These are phyloP conservation scores for Paraconiothyrium sp. DNA, from an alignment of 2,329 filamentous ascomycete genomes.

Conservation along the genomic window DNA sequence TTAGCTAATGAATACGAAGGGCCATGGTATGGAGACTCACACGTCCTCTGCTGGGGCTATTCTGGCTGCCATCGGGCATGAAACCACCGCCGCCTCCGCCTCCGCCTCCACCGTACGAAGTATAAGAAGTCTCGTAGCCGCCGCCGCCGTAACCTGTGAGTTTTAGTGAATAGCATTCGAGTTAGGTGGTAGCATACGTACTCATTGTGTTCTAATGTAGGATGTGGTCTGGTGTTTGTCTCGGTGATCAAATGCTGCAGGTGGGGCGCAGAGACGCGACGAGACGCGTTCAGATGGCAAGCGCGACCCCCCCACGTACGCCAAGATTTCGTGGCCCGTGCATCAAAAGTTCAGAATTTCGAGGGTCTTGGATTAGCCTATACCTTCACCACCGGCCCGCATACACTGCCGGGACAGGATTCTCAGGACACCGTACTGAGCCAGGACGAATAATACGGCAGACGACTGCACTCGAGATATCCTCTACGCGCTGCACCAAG, in stretches of 20 bases:
- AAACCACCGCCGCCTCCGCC: constrained; percentile 70
- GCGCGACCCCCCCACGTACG: constrained; percentile 39
- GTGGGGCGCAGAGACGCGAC: constrained; percentile 26
- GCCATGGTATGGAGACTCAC: constrained; percentile 19
- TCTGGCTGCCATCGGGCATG: constrained; percentile 61
- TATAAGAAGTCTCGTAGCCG: constrained; percentile 60
- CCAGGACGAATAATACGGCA: constrained; percentile 16
- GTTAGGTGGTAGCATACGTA: constrained; percentile 16
- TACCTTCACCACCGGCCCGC: background rate
- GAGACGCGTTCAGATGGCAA: constrained; percentile 35
- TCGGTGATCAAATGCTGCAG: constrained; percentile 11
- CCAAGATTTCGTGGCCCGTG: constrained; percentile 41
- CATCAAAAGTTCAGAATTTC: constrained; percentile 27
- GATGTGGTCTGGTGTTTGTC: constrained; percentile 1
- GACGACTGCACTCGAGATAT: constrained; percentile 3
- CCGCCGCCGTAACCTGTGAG: constrained; percentile 43
- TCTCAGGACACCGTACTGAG: constrained; percentile 21
- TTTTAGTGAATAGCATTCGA: constrained; percentile 21
- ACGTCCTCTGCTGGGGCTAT: constrained; percentile 52
- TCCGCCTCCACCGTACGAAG: constrained; percentile 65
- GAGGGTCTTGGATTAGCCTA: background rate
- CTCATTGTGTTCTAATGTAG: constrained; percentile 28
- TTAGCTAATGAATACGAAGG: background rate
- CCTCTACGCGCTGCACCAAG: constrained; percentile 7
- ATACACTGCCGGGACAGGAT: background rate